Conservation (phyloP, 2,329 filamentous ascomycete genomes). For the Neonectria magnoliae region DNA sequence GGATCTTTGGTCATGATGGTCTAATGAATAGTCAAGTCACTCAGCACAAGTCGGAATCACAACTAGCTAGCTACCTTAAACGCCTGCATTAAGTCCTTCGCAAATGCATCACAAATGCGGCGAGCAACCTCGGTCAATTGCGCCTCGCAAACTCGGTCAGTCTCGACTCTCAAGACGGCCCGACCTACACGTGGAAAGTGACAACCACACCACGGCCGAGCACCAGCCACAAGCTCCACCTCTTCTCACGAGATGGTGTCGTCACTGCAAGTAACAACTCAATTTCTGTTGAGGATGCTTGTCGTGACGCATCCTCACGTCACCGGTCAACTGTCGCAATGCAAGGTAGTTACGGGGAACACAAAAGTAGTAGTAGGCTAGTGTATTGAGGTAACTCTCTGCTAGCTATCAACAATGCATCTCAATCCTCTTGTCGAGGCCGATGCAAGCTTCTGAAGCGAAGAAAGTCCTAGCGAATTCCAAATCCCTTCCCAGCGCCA, state of each 20-base stretch:
- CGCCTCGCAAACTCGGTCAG: background rate
- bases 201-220: background rate
- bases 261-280: background rate
- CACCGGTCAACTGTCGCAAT: slow-evolving; percentile 10
- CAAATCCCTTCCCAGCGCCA: slow-evolving; percentile 39
- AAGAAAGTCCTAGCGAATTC: slow-evolving; percentile 24
- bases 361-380: slow-evolving; percentile 6
- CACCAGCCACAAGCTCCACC: background rate
- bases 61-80: background rate
- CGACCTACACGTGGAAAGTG: slow-evolving; percentile 18
- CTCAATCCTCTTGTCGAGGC: slow-evolving; percentile 4
- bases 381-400: slow-evolving; percentile 14
- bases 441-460: background rate
- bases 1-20: background rate
- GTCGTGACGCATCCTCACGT: background rate
- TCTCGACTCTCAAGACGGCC: slow-evolving; percentile 14
- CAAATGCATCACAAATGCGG: background rate
- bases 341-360: background rate
- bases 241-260: background rate
- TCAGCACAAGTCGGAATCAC: background rate
- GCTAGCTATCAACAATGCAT: slow-evolving; percentile 12
- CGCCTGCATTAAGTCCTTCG: background rate
- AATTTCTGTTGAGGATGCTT: slow-evolving; percentile 1
- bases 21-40: background rate
- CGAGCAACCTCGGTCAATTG: slow-evolving; percentile 8